These are phyloP conservation scores for Corymbia citriodora DNA, from an alignment of 441 rosid species.

Conservation along the genomic window DNA sequence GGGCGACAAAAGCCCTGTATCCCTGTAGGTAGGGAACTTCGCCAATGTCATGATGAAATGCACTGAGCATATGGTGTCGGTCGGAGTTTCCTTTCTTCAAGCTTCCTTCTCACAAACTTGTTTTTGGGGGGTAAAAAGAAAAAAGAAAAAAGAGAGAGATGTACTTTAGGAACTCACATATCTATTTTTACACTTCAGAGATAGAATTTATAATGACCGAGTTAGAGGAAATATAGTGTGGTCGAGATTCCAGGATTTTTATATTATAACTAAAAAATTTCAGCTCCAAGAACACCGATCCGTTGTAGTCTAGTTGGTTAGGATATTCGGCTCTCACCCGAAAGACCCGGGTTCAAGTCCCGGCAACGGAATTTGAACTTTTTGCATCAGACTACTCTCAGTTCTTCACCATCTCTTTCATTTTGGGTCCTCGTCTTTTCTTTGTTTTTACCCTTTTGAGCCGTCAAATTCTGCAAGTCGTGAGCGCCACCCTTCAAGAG, in stretches of 20 bases:
- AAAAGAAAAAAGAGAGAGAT: too few species aligned
- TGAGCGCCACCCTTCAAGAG: background rate
- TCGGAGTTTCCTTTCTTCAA: background rate
- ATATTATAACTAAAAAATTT: too few species aligned
- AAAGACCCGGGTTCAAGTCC: constrained; percentile 15
- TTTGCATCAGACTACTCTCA: background rate
- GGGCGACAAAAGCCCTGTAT: background rate
- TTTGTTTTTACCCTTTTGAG: background rate
- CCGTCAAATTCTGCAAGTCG: background rate
- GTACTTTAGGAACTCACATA: background rate
- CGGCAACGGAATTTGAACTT: background rate
- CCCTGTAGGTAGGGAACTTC: background rate
- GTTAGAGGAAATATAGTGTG: too few species aligned
- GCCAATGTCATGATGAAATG: background rate
- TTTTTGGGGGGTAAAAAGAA: background rate
- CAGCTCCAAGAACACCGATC: background rate
- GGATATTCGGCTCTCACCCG: constrained; percentile 17
- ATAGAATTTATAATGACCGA: background rate
- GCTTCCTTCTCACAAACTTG: background rate
- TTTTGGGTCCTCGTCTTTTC: background rate
- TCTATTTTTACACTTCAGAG: background rate
- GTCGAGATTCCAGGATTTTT: too few species aligned
- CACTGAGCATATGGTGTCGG: background rate
- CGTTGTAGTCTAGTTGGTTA: constrained; percentile 14
- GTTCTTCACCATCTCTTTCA: background rate